Evolutionary conservation across 768 basidiomycete genomes (phyloP), one percentile per base, ranked within the genome.

Genomic region (Boletus sp.): DNA sequence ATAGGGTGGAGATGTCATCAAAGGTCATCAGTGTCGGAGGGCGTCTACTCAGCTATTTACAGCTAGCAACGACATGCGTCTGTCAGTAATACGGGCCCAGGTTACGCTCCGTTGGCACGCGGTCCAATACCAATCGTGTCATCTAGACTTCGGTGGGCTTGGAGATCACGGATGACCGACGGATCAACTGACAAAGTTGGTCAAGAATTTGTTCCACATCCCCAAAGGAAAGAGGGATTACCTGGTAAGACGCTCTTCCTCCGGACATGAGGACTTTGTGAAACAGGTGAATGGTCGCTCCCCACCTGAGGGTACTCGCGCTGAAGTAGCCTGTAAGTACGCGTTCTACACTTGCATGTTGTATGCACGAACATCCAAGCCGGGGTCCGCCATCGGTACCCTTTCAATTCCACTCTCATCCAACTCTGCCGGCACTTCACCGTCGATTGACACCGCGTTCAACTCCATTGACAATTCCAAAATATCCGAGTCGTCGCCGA

Each of bases 191-290:
- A 42, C 58, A 59, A 65, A 39, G 55, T 32, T 53, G 52, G 56
- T 53, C 62, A 58, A 68, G 56, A 47, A 50, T 51, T 35, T 47
- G 48, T 51, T 34, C 30, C 19, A 27, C 30, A 17, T 41, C 29
- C 32, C n/a, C 51, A 45, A 51, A 50, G 41, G 44, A 61, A 56
- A 60, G 45, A 40, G 29, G 41, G 53, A 54, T 60, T 70, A 91
- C 91, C 88, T 75, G 93, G 95, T 57, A 98, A 78, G 44, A 96
- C 94, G 64, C 93, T 96, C 78, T 94, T 97, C 71, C 96, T 82
- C 63, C 96, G 85, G 33, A 95, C 84, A 73, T 99, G 96, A 50
- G 93, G 79, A 41, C 85, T 83, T 54, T 77, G 74, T 51, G 80
- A 72, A 58, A 78, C 71, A 30, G 83, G 76, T 43, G 82, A 81